Base-by-base conservation (phyloP, 2,329 filamentous ascomycete species). In the Alternaria triticimaculans region DNA sequence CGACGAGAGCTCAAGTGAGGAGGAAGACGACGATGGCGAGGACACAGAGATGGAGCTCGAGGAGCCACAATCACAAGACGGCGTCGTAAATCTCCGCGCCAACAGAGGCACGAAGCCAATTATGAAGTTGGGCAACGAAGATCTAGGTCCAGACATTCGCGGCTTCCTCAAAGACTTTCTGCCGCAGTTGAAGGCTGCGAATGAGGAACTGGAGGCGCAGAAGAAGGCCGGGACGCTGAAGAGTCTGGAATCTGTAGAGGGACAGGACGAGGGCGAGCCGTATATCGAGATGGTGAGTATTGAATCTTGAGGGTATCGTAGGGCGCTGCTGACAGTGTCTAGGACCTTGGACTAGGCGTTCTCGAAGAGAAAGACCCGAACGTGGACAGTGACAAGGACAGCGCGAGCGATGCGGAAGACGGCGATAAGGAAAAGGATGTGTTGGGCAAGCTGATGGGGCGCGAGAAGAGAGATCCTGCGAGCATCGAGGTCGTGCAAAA, bases 291-390 rank as follows among this genome's bases (percentile, higher is more conserved):
- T 82, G 81, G 78, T 80, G 58, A 62, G 75, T 54, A 26, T 4
- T 37, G 44, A 41, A 25, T 12, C 33, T 20, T 14, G 5, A 12
- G 7, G 26, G 12, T 15, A 5, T 15, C 20, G 21, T 8, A 30
- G 18, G 43, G 8, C 33, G 45, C 21, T 58, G 23, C 60, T 73
- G 41, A 72, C 68, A 20, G 20, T 51, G 9, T 46, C 53, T 30
- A 78, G 73, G 68, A 83, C 65, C 80, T 84, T n/a, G 82, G 82
- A 21, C 76, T 84, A 37, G 82, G 82, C n/a, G 82, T 84, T 14
- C 73, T 84, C 4, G 80, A 84, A 70, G 76, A 80, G 61, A 73
- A 80, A 62, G 75, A 79, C 44, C 68, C 72, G 1, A 66, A 76
- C 43, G 71, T 67, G 25, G 64, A 65, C 37, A 67, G 72, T 10